These are phyloP conservation scores for Skeletonema potamos DNA, from an alignment of 108 stramenopile species.

Conservation along the genomic window DNA sequence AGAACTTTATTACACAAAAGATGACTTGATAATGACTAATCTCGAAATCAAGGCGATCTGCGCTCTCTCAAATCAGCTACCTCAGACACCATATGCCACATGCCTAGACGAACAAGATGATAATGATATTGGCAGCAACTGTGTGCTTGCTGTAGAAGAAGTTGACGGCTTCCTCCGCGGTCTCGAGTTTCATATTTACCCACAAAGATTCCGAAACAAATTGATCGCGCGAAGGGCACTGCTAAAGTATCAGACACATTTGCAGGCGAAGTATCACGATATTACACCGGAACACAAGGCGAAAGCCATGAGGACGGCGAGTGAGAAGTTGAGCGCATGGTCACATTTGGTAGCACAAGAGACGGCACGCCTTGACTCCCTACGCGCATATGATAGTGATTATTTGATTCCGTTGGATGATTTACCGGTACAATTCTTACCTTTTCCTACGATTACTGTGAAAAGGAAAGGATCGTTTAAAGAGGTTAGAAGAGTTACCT, in stretches of 20 bases:
- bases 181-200: slow-evolving; percentile 6
- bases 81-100: not conserved
- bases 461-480: not conserved
- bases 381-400: slow-evolving; percentile 11
- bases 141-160: slow-evolving; percentile 5
- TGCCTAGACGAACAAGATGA: not conserved
- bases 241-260: slow-evolving; percentile 14
- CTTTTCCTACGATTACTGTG: not conserved
- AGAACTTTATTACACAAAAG: slow-evolving; percentile 11
- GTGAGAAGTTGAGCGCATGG: slow-evolving; percentile 21
- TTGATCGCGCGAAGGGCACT: not conserved
- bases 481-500: not conserved
- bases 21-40: not conserved
- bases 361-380: slow-evolving; percentile 6
- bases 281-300: not conserved
- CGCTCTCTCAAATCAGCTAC: slow-evolving; percentile 6
- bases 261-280: not conserved
- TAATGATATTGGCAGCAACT: not conserved
- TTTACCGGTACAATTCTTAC: not conserved
- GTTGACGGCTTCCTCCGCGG: slow-evolving; percentile 13
- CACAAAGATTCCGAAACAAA: slow-evolving; percentile 4
- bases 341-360: slow-evolving; percentile 18
- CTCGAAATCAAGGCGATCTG: slow-evolving; percentile 5
- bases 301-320: slow-evolving; percentile 1
- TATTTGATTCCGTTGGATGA: slow-evolving; percentile 3